These are phyloP conservation scores for Microsporum ferrugineum DNA, from an alignment of 2,329 filamentous ascomycete species.

Conservation along the genomic window DNA sequence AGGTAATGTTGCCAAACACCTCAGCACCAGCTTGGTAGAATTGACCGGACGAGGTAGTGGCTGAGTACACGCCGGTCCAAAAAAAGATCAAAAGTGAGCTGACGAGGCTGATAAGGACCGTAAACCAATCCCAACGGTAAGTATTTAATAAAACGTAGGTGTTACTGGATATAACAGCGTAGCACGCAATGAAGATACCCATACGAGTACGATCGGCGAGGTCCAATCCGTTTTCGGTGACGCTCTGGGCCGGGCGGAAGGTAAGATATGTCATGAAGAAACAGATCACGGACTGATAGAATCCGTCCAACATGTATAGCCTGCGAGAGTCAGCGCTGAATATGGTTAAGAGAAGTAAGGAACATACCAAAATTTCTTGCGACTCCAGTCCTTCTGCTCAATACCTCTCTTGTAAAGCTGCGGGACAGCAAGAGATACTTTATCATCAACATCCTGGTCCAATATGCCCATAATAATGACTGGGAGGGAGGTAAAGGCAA, in stretches of 20 bases:
- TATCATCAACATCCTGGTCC: conserved; percentile 92
- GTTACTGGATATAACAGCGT: conserved; percentile 80
- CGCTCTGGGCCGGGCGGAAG: conserved; percentile 57
- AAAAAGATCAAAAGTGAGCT: conserved; percentile 84
- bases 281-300: conserved; percentile 87
- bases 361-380: conserved; percentile 85
- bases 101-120: conserved; percentile 66
- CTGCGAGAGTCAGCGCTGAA: conserved; percentile 32
- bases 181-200: conserved; percentile 75
- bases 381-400: conserved; percentile 91
- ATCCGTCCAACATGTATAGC: conserved; percentile 86
- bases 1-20: conserved; percentile 68
- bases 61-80: conserved; percentile 84
- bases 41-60: conserved; percentile 45
- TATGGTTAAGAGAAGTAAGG: not conserved
- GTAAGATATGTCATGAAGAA: conserved; percentile 88
- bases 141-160: conserved; percentile 91
- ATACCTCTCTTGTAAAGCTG: conserved; percentile 93
- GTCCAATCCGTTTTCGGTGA: conserved; percentile 60
- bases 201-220: conserved; percentile 72
- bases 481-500: conserved; percentile 90
- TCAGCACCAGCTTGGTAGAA: conserved; percentile 71
- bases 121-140: conserved; percentile 97
- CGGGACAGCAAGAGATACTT: conserved; percentile 84
- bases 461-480: conserved; percentile 93